Evolutionary conservation across 1,284 basidiomycete genomes (phyloP).

Genomic region (Austroboletus novae-zelandiae): DNA sequence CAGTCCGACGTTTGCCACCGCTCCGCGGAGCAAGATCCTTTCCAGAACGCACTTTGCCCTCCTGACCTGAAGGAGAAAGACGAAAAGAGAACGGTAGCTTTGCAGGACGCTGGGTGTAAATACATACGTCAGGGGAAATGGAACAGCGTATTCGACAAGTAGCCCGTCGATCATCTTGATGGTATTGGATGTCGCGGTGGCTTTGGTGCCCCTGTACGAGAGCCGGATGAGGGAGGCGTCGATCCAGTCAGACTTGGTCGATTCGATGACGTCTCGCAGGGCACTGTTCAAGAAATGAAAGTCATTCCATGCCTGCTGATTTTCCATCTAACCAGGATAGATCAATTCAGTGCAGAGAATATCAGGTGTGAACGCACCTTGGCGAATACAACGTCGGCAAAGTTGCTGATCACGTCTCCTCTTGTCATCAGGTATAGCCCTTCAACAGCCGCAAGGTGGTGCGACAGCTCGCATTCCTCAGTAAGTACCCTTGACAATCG

Average conservation of each 20-base stretch:
- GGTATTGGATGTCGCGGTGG: constrained; percentile 43
- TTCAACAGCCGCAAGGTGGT: constrained; percentile 71
- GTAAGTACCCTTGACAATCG: constrained; percentile 58
- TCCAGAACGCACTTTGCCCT: constrained; percentile 72
- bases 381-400: constrained; percentile 66
- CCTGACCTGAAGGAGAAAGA: constrained; percentile 74
- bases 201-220: constrained; percentile 53
- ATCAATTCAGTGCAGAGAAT: not conserved
- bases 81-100: constrained; percentile 69
- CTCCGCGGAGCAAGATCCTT: constrained; percentile 59
- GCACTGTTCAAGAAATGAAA: constrained; percentile 82
- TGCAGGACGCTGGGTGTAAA: constrained; percentile 62
- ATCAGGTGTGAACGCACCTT: constrained; percentile 50
- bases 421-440: constrained; percentile 71
- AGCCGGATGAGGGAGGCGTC: constrained; percentile 73
- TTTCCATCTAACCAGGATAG: constrained; percentile 58
- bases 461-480: constrained; percentile 68
- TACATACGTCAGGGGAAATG: constrained; percentile 81
- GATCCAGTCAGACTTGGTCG: constrained; percentile 48
- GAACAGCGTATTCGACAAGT: constrained; percentile 70
- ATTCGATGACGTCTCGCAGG: constrained; percentile 65
- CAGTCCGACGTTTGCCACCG: constrained; percentile 32
- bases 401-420: constrained; percentile 72
- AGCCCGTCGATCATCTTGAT: constrained; percentile 67
- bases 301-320: constrained; percentile 69